Conservation (phyloP, 164 flowering plant genomes). For the grape (Vitis vinifera) region DNA sequence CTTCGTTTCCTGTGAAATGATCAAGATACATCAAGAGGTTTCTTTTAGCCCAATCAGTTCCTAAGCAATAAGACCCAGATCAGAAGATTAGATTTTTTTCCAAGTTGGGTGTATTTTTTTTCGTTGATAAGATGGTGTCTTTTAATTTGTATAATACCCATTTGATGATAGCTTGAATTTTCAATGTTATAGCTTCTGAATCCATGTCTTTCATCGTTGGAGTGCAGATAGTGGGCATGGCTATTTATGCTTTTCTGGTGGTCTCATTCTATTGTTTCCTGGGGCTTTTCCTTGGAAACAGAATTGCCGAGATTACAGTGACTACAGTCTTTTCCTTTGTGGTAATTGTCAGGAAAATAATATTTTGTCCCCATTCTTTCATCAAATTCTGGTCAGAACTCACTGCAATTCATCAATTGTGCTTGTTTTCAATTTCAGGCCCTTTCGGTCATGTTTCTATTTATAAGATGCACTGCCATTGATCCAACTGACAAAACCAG, state of each 20-base stretch:
- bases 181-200: background rate
- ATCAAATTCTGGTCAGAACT: background rate
- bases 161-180: too few relatives aligned
- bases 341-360: constrained; percentile 38
- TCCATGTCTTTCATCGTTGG: background rate
- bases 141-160: too few relatives aligned
- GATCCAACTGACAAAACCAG: constrained; percentile 85
- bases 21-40: too few relatives aligned
- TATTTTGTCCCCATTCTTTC: background rate
- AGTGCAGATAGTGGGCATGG: constrained; percentile 81
- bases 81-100: too few relatives aligned
- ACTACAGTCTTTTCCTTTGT: constrained; percentile 54
- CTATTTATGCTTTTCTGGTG: constrained; percentile 64
- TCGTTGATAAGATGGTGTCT: too few relatives aligned
- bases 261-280: constrained; percentile 73
- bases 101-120: too few relatives aligned
- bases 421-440: constrained; percentile 48
- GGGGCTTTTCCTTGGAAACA: constrained; percentile 81
- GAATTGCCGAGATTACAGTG: constrained; percentile 65
- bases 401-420: constrained; percentile 5
- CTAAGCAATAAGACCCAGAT: too few relatives aligned
- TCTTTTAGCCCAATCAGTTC: too few relatives aligned
- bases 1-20: too few relatives aligned
- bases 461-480: constrained; percentile 78
- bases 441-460: constrained; percentile 61